phyloP scores from a whole-genome alignment of 2,329 filamentous ascomycete species.

The Coniochaeta sp. region DNA sequence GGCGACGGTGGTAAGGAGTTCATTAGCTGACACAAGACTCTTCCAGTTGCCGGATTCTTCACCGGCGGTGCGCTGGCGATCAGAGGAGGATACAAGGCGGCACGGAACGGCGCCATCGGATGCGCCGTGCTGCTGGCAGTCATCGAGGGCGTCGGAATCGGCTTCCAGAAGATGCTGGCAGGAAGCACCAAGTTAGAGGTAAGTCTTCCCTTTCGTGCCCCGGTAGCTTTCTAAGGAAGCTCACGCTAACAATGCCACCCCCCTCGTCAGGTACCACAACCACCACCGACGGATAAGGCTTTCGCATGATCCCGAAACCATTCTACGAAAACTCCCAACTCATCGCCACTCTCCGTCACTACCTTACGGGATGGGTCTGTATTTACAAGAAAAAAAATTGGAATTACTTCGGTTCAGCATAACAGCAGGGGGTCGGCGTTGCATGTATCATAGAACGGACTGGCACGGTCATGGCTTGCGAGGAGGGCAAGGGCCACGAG shows the following conservation, averaged over 20 bases:
- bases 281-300: conserved; percentile 4
- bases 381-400: conserved; percentile 1
- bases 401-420: conserved; percentile 1
- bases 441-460: conserved; percentile 2
- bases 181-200: conserved; percentile 80
- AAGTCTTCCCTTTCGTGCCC: conserved; percentile 16
- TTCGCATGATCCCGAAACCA: neutral
- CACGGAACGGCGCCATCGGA: conserved; percentile 91
- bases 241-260: neutral
- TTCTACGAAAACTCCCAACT: conserved; percentile 3
- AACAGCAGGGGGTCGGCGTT: conserved; percentile 3
- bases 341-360: neutral
- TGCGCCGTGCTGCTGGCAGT: conserved; percentile 91
- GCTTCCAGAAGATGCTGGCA: conserved; percentile 89
- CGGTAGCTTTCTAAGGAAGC: neutral
- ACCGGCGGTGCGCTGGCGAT: conserved; percentile 89
- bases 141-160: conserved; percentile 96
- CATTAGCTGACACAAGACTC: neutral
- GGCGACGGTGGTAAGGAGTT: neutral
- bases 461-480: neutral
- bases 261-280: conserved; percentile 3
- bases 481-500: neutral
- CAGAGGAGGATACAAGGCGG: conserved; percentile 84
- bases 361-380: neutral
- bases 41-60: conserved; percentile 70